These are phyloP conservation scores for Rugosomyces carneus DNA, from an alignment of 1,284 basidiomycete species.

Conservation along the genomic window DNA sequence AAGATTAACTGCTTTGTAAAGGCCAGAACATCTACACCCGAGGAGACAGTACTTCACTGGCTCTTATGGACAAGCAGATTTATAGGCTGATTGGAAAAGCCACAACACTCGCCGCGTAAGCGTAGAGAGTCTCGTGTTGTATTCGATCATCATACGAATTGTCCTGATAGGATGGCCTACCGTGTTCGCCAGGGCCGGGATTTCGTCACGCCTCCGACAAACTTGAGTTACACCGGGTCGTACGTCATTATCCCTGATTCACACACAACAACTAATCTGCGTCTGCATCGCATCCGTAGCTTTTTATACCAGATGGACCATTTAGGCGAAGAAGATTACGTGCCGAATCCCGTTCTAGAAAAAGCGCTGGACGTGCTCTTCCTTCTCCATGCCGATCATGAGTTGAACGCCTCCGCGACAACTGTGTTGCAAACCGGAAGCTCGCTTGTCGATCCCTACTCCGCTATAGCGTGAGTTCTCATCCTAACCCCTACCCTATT, in stretches of 20 bases:
- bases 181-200: slow-evolving; percentile 82
- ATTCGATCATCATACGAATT: slow-evolving; percentile 1
- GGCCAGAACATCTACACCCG: slow-evolving; percentile 78
- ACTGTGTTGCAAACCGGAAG: slow-evolving; percentile 83
- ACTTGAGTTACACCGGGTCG: slow-evolving; percentile 79
- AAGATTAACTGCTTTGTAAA: slow-evolving; percentile 23
- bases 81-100: slow-evolving; percentile 83
- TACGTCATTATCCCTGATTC: slow-evolving; percentile 30
- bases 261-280: slow-evolving; percentile 1
- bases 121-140: too few species aligned
- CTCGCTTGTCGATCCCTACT: slow-evolving; percentile 83
- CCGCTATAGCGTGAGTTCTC: slow-evolving; percentile 68
- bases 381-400: slow-evolving; percentile 84
- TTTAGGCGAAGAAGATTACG: slow-evolving; percentile 65
- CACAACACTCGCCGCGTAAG: slow-evolving; percentile 78
- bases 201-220: slow-evolving; percentile 81
- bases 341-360: slow-evolving; percentile 74
- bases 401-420: slow-evolving; percentile 79
- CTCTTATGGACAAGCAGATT: slow-evolving; percentile 85
- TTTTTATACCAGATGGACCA: slow-evolving; percentile 89
- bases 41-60: slow-evolving; percentile 58
- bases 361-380: slow-evolving; percentile 84
- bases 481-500: too few species aligned
- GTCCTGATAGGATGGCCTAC: slow-evolving; percentile 70
- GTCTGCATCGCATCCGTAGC: slow-evolving; percentile 26